These are phyloP conservation scores for Auriscalpium vulgare DNA, from an alignment of 768 basidiomycete species.

Conservation along the genomic window DNA sequence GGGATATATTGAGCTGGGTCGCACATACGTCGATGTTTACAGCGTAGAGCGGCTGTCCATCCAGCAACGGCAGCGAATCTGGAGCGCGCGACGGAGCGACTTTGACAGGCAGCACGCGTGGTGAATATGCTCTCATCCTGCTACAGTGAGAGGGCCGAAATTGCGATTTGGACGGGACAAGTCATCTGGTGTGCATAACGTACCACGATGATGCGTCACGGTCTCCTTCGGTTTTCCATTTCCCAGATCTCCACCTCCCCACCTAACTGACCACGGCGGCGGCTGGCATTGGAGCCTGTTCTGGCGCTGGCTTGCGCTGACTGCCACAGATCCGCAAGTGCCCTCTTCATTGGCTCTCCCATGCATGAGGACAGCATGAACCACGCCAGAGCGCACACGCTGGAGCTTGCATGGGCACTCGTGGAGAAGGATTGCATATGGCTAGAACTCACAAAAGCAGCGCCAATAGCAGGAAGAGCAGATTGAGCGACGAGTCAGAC, in stretches of 20 bases:
- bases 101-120: no score
- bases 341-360: slow-evolving; percentile 39
- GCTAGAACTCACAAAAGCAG: slow-evolving; percentile 36
- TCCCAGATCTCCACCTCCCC: slow-evolving; percentile 53
- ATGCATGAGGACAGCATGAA: slow-evolving; percentile 64
- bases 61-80: no score
- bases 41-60: no score
- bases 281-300: slow-evolving; percentile 19
- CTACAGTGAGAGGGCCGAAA: no score
- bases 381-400: slow-evolving; percentile 46
- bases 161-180: background rate
- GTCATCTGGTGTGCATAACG: background rate
- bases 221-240: slow-evolving; percentile 39
- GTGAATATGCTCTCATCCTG: no score
- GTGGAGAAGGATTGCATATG: background rate
- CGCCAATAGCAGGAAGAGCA: slow-evolving; percentile 37
- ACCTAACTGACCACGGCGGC: slow-evolving; percentile 26
- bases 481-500: slow-evolving; percentile 16
- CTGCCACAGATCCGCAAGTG: slow-evolving; percentile 43
- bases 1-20: no score
- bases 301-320: slow-evolving; percentile 31
- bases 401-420: slow-evolving; percentile 17
- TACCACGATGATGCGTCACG: slow-evolving; percentile 6
- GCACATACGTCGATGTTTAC: no score
- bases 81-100: no score